Evolutionary conservation across 306 rosid species (phyloP), one percentile per base, ranked within the genome.

Genomic region (Boehmeria nivea): DNA sequence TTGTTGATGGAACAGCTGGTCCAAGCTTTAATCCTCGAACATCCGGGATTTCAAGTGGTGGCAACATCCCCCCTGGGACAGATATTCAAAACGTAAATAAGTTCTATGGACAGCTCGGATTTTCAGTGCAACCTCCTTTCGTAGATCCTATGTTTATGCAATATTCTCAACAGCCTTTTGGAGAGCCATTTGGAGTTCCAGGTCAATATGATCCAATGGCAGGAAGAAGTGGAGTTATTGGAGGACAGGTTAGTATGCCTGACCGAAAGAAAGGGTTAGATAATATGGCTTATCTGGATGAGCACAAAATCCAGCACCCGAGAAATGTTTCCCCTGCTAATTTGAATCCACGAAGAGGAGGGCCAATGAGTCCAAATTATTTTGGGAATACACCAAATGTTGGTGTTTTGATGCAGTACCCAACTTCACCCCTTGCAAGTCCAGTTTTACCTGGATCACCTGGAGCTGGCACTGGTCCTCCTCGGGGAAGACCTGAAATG

Each of bases 371-470:
- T 51, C 46, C 70, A 46, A 66, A 59, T 72, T 80, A 81, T 63
- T 72, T 64, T 64, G 87, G 82, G 25, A 77, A 63, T 45, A 54
- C 69, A 13, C 67, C 78, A 70, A 80, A 72, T 59, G 60, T 63
- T 67, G 72, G 74, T 52, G 44, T 52, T 37, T 60, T 70, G 71
- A 59, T 63, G 28, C 84, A 70, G 37, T 65, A 49, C 61, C 74
- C 87, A 31, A 59, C 76, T 22, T 69, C 79, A 48, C 73, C 84
- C 63, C 68, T 52, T 57, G 74, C 75, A 26, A 70, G 77, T 71
- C 75, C 83, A 69, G 39, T 74, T 19, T 27, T 60, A 43, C 83
- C 87, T 42, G 71, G 83, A 49, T 84, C 81, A 44, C 78, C 81
- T 12, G 65, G 63, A 6, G 71, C 78, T 55, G 76, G 70, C 63